Percentiles rank a stretch among this genome's conserved stretches.
Evolutionary conservation across 1,284 basidiomycete species (phyloP).

Genomic region (Ceratobasidium sp.): DNA sequence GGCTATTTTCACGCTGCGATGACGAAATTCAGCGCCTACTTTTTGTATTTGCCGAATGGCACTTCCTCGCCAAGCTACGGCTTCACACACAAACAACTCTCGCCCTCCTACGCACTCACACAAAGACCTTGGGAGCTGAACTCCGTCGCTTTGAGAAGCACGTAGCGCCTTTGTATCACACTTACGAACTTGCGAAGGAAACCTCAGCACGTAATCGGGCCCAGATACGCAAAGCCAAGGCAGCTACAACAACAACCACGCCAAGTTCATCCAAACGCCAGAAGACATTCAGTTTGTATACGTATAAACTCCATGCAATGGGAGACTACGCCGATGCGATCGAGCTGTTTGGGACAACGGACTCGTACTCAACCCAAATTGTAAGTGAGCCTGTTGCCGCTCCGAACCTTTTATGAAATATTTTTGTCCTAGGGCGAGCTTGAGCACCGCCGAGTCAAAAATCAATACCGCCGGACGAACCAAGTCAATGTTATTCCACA

Average conservation of each 20-base stretch:
- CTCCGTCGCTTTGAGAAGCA: constrained; percentile 49
- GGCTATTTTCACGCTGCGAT: constrained; percentile 55
- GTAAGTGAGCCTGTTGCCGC: too few relatives aligned
- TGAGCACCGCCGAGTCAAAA: background rate
- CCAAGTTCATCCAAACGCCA: background rate
- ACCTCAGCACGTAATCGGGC: too few relatives aligned
- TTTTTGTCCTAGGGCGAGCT: too few relatives aligned
- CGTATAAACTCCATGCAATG: constrained; percentile 57
- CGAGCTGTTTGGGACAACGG: constrained; percentile 55
- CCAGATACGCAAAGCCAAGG: too few relatives aligned
- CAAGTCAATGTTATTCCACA: too few relatives aligned
- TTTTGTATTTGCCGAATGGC: constrained; percentile 56
- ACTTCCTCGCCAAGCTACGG: constrained; percentile 56
- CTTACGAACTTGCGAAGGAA: constrained; percentile 23
- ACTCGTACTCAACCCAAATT: constrained; percentile 56
- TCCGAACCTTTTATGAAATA: too few relatives aligned
- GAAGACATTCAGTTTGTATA: constrained; percentile 53
- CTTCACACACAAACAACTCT: constrained; percentile 56
- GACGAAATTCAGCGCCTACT: constrained; percentile 53
- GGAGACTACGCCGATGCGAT: constrained; percentile 57
- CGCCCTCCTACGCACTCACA: constrained; percentile 50
- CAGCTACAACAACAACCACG: too few relatives aligned
- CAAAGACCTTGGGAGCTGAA: constrained; percentile 50
- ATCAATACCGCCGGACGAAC: too few relatives aligned
- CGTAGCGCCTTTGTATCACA: constrained; percentile 51